A percentile compares a stretch with the other conserved stretches of the same genome.
These are phyloP conservation scores for Acanthamoeba quina DNA, from an alignment of 208 protist species.

Conservation along the genomic window DNA sequence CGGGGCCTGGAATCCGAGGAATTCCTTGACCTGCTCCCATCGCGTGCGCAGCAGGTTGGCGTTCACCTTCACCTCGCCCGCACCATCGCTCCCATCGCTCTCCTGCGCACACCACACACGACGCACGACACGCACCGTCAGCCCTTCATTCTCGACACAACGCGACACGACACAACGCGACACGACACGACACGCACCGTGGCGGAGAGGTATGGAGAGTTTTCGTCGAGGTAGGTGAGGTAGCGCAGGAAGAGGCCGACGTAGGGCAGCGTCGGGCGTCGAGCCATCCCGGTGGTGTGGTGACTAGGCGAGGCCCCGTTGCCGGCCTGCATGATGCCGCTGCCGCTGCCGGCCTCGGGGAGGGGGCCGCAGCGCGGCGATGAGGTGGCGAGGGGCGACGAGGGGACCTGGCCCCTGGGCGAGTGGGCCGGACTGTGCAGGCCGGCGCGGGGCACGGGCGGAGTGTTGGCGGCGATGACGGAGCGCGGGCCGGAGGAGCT, in stretches of 20 bases:
- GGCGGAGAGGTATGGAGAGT: background rate
- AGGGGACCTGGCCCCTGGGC: background rate
- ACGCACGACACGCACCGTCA: background rate
- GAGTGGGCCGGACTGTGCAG: background rate
- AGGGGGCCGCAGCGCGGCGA: background rate
- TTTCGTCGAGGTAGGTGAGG: slow-evolving; percentile 59
- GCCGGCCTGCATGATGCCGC: background rate
- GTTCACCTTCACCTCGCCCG: slow-evolving; percentile 14
- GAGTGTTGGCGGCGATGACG: slow-evolving; percentile 10
- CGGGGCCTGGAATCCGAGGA: slow-evolving; percentile 24
- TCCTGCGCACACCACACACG: background rate
- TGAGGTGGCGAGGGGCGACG: background rate
- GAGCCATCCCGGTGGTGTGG: background rate
- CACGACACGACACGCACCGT: too few species aligned
- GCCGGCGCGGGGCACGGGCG: background rate
- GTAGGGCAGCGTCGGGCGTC: slow-evolving; percentile 32
- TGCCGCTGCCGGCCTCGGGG: background rate
- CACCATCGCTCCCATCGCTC: background rate
- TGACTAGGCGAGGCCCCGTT: background rate
- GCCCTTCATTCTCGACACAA: background rate
- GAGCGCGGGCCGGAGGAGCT: slow-evolving; percentile 8
- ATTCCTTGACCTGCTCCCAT: slow-evolving; percentile 57
- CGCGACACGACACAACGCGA: too few species aligned
- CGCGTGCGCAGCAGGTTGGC: slow-evolving; percentile 21
- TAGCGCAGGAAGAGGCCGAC: slow-evolving; percentile 40